phyloP scores from a whole-genome alignment of 371 early-diverging fungal species.

The Mortierella sp. region DNA sequence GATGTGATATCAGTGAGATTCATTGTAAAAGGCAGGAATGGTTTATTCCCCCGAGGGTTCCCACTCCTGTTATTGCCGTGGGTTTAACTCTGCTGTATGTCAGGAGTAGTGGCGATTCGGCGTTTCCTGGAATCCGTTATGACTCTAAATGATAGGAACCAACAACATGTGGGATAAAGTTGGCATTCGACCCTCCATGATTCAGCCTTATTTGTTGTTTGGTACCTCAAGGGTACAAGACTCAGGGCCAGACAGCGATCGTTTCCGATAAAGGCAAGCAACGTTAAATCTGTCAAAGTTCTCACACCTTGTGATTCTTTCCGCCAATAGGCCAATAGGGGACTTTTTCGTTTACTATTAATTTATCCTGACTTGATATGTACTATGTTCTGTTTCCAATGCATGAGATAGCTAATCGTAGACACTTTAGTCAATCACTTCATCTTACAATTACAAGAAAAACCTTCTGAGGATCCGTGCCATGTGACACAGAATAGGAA shows the following conservation, averaged over 20 bases:
- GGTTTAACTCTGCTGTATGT: not conserved
- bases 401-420: no score
- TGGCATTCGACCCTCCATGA: not conserved
- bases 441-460: no score
- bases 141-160: slow-evolving; percentile 15
- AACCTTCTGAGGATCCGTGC: no score
- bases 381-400: not conserved
- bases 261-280: slow-evolving; percentile 30
- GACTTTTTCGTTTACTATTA: not conserved
- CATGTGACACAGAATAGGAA: not conserved
- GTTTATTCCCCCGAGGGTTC: not conserved
- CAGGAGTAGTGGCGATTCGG: slow-evolving; percentile 24
- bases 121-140: slow-evolving; percentile 11
- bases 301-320: not conserved
- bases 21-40: not conserved
- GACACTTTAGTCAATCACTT: no score
- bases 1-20: not conserved
- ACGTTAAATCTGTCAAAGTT: not conserved
- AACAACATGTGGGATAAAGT: not conserved
- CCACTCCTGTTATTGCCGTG: not conserved
- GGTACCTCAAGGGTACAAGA: not conserved
- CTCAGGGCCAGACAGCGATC: slow-evolving; percentile 4
- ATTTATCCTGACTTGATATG: not conserved
- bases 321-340: slow-evolving; percentile 14
- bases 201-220: not conserved